Evolutionary conservation across 768 basidiomycete species (phyloP).

Genomic region (Nevesoporus exiguus): DNA sequence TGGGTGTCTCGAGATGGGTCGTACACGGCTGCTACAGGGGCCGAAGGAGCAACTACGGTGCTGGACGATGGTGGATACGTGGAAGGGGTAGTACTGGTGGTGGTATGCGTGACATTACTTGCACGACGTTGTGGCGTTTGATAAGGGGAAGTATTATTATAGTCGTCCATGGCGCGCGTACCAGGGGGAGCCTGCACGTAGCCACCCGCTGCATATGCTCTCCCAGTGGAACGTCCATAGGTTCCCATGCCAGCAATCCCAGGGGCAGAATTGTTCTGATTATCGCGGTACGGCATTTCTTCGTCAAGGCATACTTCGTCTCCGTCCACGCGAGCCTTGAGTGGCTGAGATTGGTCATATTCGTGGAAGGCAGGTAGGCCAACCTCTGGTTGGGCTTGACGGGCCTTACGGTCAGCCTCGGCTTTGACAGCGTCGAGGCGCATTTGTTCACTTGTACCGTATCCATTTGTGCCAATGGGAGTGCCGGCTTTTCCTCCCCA

Average conservation of each 20-base stretch:
- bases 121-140: slow-evolving; percentile 40
- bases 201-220: slow-evolving; percentile 46
- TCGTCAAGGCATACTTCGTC: slow-evolving; percentile 58
- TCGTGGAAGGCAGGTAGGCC: slow-evolving; percentile 78
- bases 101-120: slow-evolving; percentile 38
- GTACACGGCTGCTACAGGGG: slow-evolving; percentile 14
- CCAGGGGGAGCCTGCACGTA: slow-evolving; percentile 66
- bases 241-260: slow-evolving; percentile 25
- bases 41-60: slow-evolving; percentile 18
- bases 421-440: slow-evolving; percentile 84
- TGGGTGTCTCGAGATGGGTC: slow-evolving; percentile 18
- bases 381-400: slow-evolving; percentile 53
- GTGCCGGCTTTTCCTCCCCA: slow-evolving; percentile 36
- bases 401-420: slow-evolving; percentile 78
- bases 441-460: slow-evolving; percentile 53
- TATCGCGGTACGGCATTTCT: slow-evolving; percentile 34
- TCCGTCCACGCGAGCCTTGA: slow-evolving; percentile 57
- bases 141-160: slow-evolving; percentile 51
- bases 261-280: slow-evolving; percentile 22
- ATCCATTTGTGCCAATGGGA: slow-evolving; percentile 29
- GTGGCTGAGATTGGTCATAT: slow-evolving; percentile 55
- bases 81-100: slow-evolving; percentile 41
- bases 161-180: slow-evolving; percentile 71
- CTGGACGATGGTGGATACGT: slow-evolving; percentile 32
- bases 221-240: slow-evolving; percentile 32